phyloP scores from a whole-genome alignment of 1,139 yeast genomes.

The Blastobotrys serpentis region DNA sequence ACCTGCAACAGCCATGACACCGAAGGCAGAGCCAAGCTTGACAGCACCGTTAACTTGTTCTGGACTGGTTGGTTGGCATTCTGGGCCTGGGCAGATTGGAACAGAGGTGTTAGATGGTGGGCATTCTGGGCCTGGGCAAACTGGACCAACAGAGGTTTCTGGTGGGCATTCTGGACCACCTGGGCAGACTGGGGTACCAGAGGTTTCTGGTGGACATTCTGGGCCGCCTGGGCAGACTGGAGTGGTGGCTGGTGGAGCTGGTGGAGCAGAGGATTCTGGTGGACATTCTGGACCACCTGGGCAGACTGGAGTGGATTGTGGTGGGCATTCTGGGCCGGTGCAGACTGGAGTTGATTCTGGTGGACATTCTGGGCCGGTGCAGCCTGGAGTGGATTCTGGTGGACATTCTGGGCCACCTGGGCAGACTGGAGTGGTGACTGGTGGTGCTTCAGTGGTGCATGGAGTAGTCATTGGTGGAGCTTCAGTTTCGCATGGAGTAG shows the following conservation, averaged over 20 bases:
- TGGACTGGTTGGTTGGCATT: background rate
- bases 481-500: no score
- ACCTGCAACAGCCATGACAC: constrained; percentile 24
- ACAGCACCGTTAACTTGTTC: constrained; percentile 18
- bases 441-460: no score
- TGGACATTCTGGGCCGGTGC: constrained; percentile 3
- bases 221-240: constrained; percentile 2
- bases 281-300: constrained; percentile 3
- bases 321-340: constrained; percentile 8
- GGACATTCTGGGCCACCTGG: constrained; percentile 3
- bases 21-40: constrained; percentile 20
- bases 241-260: background rate
- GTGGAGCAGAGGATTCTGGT: background rate
- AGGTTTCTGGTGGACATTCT: constrained; percentile 8
- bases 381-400: background rate
- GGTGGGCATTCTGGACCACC: constrained; percentile 1
- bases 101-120: constrained; percentile 9
- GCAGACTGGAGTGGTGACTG: constrained; percentile 7
- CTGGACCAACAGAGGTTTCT: constrained; percentile 5
- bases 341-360: constrained; percentile 2
- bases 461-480: no score
- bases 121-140: constrained; percentile 8
- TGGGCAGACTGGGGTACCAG: constrained; percentile 10
- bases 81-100: constrained; percentile 9
- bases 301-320: constrained; percentile 1